Percentiles rank a stretch among this genome's conserved stretches.
phyloP scores from a whole-genome alignment of 306 rosid species.

The Castanea mollissima region DNA sequence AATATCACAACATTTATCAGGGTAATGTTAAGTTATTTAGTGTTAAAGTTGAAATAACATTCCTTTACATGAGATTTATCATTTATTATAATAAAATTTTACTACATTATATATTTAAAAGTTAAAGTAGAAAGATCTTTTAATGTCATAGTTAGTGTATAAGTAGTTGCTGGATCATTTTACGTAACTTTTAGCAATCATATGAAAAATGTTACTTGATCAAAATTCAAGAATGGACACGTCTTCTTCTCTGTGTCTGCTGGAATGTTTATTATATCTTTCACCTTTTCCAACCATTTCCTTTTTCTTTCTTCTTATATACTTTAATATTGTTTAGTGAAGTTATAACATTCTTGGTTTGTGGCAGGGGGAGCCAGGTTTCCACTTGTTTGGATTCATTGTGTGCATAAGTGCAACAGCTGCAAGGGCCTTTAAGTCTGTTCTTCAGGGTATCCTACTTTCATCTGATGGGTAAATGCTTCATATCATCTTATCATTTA shows the following conservation, averaged over 20 bases:
- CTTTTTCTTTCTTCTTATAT: background rate
- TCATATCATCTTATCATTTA: slow-evolving; percentile 5
- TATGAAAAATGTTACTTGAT: background rate
- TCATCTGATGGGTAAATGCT: slow-evolving; percentile 91
- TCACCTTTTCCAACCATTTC: slow-evolving; percentile 6
- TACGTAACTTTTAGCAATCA: background rate
- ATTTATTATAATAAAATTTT: too few relatives aligned
- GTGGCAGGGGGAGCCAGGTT: slow-evolving; percentile 93
- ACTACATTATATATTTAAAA: too few relatives aligned
- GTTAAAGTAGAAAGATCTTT: background rate
- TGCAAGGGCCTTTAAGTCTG: slow-evolving; percentile 99
- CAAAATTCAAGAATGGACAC: background rate
- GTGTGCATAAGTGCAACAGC: slow-evolving; percentile 97
- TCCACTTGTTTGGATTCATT: slow-evolving; percentile 88
- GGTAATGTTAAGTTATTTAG: background rate
- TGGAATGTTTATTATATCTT: background rate
- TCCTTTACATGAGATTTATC: too few relatives aligned
- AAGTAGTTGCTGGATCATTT: background rate
- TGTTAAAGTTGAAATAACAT: background rate
- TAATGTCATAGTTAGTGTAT: background rate
- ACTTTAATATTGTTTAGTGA: slow-evolving; percentile 16
- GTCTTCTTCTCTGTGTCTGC: background rate
- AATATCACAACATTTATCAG: background rate
- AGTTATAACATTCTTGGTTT: slow-evolving; percentile 32
- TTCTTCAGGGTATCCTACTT: slow-evolving; percentile 90